Evolutionary conservation across 257 asterid species (phyloP), one percentile per base, ranked within the genome.

Genomic region (Oldenlandia corymbosa): DNA sequence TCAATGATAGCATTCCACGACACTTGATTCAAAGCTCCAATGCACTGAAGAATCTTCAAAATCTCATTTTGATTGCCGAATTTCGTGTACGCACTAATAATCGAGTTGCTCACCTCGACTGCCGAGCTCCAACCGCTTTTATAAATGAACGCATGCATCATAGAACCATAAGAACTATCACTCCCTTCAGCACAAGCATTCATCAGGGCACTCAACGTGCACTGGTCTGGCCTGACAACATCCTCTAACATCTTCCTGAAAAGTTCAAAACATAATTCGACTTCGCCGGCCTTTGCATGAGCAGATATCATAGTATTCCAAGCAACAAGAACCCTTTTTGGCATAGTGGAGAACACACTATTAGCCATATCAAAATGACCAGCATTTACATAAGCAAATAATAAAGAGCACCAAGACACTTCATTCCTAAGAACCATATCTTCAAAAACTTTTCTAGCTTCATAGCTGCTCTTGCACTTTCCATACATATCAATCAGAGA

Each of bases 401-500:
- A 62, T 64, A 88, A 50, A 30, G 96, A 85, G 73, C 95, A 86
- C 95, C 92, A 88, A 1, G 90, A 88, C n/a, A 88, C 78, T 58
- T 82, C 94, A 60, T 85, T 83, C 78, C 62, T 80, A 10, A 34
- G 47, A 49, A 64, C 82, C 89, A 80, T 85, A 72, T 72, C 89
- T 67, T 73, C 80, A 73, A 85, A 88, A 76, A 84, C 86, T 59
- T 32, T 63, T 62, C 64, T 61, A 7, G 92, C 96, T 10, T 71
- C 74, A 23, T 26, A 52, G 42, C 70, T 71, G 37, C 69, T 66
- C 14, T 36, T 70, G 68, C 95, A 85, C 71, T 88, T 88, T 17
- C 92, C 96, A 31, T 88, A 86, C 88, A 88, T 85, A 67, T 84
- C 95, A 62, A 76, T 80, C 18, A 88, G 81, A 18, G 96, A 78